Evolutionary conservation across 441 rosid genomes (phyloP).

Genomic region (Euphorbia corollata): DNA sequence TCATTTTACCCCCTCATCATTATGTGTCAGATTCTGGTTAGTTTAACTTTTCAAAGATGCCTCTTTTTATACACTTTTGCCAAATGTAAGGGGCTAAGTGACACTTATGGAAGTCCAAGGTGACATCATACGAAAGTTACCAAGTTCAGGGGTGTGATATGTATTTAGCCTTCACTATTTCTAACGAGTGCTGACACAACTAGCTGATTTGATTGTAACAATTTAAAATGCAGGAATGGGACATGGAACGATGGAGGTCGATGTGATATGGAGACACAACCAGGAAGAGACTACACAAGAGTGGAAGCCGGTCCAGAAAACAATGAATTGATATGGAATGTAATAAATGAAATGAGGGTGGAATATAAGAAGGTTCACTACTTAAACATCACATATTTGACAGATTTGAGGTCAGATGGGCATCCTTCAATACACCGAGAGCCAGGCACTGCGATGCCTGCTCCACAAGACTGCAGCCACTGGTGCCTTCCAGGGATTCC

Average conservation of each 20-base stretch:
- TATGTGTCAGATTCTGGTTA: no score
- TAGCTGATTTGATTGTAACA: not conserved
- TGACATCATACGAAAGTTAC: no score
- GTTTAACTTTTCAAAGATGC: no score
- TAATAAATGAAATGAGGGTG: slow-evolving; percentile 39
- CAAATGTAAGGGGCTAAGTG: no score
- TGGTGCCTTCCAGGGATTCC: slow-evolving; percentile 83
- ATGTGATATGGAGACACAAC: slow-evolving; percentile 56
- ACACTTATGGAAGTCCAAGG: no score
- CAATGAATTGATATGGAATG: slow-evolving; percentile 46
- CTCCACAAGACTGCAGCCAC: slow-evolving; percentile 82
- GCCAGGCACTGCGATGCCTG: slow-evolving; percentile 41
- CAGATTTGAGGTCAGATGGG: slow-evolving; percentile 57
- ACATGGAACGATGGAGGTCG: slow-evolving; percentile 61
- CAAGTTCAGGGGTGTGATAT: no score
- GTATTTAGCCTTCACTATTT: not conserved
- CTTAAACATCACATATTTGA: slow-evolving; percentile 60
- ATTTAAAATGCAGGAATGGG: slow-evolving; percentile 45
- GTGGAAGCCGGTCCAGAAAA: slow-evolving; percentile 43
- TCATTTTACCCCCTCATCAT: no score
- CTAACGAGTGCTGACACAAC: not conserved
- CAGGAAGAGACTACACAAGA: slow-evolving; percentile 36
- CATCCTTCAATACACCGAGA: slow-evolving; percentile 64
- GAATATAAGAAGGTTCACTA: slow-evolving; percentile 38
- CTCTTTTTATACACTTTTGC: no score